Evolutionary conservation across 345 rosid genomes (phyloP).

Genomic region (Garcia nutans): DNA sequence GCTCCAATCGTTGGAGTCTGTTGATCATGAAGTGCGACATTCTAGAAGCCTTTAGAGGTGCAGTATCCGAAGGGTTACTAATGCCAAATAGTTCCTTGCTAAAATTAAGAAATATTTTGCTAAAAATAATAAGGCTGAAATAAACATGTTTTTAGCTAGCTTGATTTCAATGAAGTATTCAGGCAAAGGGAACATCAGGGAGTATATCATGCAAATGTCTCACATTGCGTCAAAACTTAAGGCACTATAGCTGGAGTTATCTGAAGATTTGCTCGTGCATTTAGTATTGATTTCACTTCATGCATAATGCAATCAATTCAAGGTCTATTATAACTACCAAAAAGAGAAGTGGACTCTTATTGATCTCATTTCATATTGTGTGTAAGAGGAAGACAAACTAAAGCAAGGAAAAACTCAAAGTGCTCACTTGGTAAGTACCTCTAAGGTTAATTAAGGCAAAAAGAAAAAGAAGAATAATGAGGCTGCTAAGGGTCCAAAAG

Average conservation of each 20-base stretch:
- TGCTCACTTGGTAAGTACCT: conserved; percentile 8
- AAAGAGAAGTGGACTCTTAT: neutral
- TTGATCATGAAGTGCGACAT: conserved; percentile 7
- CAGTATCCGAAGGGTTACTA: neutral
- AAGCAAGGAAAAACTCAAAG: neutral
- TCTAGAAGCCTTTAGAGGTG: conserved; percentile 5
- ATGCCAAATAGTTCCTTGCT: neutral
- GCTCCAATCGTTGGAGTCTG: conserved; percentile 10
- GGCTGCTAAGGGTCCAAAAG: neutral
- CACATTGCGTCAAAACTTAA: too few relatives aligned
- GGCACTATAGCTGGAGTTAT: neutral
- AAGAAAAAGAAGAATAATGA: neutral
- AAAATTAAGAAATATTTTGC: neutral
- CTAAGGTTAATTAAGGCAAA: neutral
- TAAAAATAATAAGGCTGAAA: conserved; percentile 12
- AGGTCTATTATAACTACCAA: neutral
- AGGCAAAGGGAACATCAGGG: neutral
- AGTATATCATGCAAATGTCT: neutral
- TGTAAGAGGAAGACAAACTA: neutral
- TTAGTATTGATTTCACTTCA: neutral
- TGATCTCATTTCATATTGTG: neutral
- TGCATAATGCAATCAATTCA: neutral
- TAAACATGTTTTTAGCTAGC: neutral
- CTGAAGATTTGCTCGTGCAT: neutral
- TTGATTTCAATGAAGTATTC: neutral